These are phyloP conservation scores for Pythium monospermum DNA, from an alignment of 352 stramenopile genomes.

Conservation along the genomic window DNA sequence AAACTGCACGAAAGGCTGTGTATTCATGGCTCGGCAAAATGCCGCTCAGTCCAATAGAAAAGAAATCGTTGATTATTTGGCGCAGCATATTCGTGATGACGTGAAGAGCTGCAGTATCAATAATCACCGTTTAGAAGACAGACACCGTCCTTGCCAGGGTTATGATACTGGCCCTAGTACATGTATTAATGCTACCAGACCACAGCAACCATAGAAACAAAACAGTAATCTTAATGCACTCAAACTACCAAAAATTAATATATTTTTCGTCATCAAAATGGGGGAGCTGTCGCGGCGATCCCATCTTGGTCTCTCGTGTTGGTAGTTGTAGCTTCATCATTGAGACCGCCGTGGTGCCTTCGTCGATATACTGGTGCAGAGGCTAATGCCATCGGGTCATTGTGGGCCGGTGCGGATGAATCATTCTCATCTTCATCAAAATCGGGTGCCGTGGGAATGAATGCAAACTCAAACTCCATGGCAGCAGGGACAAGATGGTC, in stretches of 20 bases:
- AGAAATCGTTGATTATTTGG: not conserved
- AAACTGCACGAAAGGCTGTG: conserved; percentile 5
- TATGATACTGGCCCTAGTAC: too few species aligned
- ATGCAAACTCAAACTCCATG: not conserved
- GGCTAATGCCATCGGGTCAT: not conserved
- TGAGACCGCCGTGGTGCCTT: too few species aligned
- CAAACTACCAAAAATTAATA: too few species aligned
- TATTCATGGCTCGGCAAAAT: conserved; percentile 1
- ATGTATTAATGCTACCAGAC: too few species aligned
- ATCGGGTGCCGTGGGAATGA: not conserved
- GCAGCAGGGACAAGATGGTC: not conserved
- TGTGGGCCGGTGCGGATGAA: not conserved
- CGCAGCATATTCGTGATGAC: not conserved
- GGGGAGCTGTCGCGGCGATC: too few species aligned
- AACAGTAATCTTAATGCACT: too few species aligned
- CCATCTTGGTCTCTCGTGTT: too few species aligned
- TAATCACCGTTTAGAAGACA: not conserved
- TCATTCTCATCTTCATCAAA: not conserved
- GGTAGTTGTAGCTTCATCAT: too few species aligned
- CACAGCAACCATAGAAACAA: too few species aligned
- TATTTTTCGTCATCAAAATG: too few species aligned
- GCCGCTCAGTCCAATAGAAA: not conserved
- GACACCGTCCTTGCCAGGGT: not conserved
- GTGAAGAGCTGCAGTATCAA: not conserved
- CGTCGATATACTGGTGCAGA: not conserved